A percentile compares a stretch with the other conserved stretches of the same genome.
These are phyloP conservation scores for Inga oerstediana DNA, from an alignment of 306 rosid species.

Conservation along the genomic window DNA sequence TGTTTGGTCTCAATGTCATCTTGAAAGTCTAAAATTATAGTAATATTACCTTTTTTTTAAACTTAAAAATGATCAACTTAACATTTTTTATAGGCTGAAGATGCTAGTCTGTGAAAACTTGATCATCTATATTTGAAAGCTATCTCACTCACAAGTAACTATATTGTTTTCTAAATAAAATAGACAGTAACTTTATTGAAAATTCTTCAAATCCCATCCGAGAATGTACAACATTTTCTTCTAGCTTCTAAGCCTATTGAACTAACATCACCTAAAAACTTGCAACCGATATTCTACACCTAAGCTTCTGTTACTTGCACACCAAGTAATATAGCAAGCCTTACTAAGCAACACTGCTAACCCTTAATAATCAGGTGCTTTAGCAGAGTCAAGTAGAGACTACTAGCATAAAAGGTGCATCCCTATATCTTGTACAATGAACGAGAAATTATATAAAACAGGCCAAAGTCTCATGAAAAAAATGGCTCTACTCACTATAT, in stretches of 20 bases:
- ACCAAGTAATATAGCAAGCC: slow-evolving; percentile 12
- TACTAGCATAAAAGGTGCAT: slow-evolving; percentile 9
- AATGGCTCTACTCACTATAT: background rate
- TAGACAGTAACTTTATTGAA: background rate
- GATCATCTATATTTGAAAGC: background rate
- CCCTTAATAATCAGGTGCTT: background rate
- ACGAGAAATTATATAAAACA: background rate
- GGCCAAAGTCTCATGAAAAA: background rate
- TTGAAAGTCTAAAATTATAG: no score
- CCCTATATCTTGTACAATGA: slow-evolving; percentile 12
- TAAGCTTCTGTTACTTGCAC: slow-evolving; percentile 25
- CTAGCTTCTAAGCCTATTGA: slow-evolving; percentile 2
- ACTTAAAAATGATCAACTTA: no score
- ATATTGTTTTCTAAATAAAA: background rate
- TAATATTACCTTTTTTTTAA: no score
- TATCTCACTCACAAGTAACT: background rate
- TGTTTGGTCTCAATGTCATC: no score
- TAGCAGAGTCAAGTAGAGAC: slow-evolving; percentile 3
- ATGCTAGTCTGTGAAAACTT: background rate
- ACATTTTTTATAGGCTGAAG: background rate
- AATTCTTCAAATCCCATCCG: slow-evolving; percentile 19
- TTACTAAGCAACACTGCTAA: background rate
- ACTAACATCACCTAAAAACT: slow-evolving; percentile 15
- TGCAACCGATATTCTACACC: background rate
- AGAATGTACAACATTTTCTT: slow-evolving; percentile 25